These are phyloP conservation scores for Cystobasidium pallidum DNA, from an alignment of 1,284 basidiomycete species.

Conservation along the genomic window DNA sequence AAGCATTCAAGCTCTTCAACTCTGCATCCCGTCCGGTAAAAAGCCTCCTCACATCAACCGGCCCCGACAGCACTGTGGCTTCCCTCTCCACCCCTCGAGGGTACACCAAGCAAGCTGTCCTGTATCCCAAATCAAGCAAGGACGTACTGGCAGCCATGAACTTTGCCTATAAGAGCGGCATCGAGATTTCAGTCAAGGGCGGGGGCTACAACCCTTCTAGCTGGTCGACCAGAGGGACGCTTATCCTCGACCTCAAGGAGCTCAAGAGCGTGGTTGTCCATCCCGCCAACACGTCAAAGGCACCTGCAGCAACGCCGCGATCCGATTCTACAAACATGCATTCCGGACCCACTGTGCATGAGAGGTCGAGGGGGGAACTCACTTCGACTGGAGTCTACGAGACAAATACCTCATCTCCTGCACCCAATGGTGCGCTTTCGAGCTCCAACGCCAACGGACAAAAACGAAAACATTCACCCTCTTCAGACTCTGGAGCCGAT, in stretches of 20 bases:
- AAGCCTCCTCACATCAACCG: not conserved
- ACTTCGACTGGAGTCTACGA: not conserved
- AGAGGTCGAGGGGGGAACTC: not conserved
- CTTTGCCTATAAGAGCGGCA: slow-evolving; percentile 22
- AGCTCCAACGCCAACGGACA: not conserved
- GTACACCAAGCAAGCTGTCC: slow-evolving; percentile 11
- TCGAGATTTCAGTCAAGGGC: slow-evolving; percentile 38
- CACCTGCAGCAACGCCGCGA: not conserved
- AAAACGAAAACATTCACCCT: slow-evolving; percentile 8
- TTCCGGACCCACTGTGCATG: slow-evolving; percentile 3
- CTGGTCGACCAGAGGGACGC: slow-evolving; percentile 27
- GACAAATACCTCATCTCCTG: not conserved
- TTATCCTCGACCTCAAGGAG: slow-evolving; percentile 36
- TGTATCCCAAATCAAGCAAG: slow-evolving; percentile 10
- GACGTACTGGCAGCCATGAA: slow-evolving; percentile 25
- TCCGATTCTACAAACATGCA: not conserved
- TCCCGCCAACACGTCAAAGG: not conserved
- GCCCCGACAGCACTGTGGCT: not conserved
- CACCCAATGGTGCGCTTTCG: not conserved
- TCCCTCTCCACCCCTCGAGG: not conserved
- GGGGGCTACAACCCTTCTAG: slow-evolving; percentile 41
- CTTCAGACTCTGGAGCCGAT: slow-evolving; percentile 1
- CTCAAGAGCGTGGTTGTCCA: slow-evolving; percentile 30
- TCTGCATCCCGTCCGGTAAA: slow-evolving; percentile 17
- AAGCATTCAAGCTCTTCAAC: slow-evolving; percentile 37